A percentile compares a stretch with the other conserved stretches of the same genome.
Conservation (phyloP, 148 eudicot genomes). For the Pouteria glomerata region DNA sequence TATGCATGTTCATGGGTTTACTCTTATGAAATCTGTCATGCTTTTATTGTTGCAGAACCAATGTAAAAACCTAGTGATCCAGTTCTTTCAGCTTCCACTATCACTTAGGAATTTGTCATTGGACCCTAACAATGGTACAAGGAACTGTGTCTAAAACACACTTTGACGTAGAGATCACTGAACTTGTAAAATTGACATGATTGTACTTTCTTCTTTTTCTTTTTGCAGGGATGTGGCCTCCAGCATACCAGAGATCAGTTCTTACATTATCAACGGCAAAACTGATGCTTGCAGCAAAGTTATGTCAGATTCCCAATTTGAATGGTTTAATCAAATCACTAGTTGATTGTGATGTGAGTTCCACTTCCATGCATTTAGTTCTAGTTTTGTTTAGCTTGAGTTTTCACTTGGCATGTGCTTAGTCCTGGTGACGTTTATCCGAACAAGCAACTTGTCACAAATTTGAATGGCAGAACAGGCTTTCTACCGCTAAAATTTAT, state of each 20-base stretch:
- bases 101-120: conserved; percentile 63
- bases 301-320: conserved; percentile 60
- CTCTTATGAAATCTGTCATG: not conserved
- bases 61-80: conserved; percentile 40
- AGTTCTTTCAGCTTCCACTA: conserved; percentile 81
- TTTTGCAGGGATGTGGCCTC: conserved; percentile 53
- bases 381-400: not conserved
- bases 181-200: not conserved
- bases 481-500: too few species aligned
- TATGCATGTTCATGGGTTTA: too few species aligned
- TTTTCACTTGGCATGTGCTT: not conserved
- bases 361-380: too few species aligned
- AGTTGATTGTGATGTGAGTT: conserved; percentile 57
- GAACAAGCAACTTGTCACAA: too few species aligned
- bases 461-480: too few species aligned
- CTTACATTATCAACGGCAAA: conserved; percentile 71
- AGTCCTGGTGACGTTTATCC: not conserved
- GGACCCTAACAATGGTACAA: conserved; percentile 56
- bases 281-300: conserved; percentile 75
- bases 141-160: not conserved
- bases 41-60: conserved; percentile 43
- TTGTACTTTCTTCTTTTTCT: too few species aligned
- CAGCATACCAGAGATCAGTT: conserved; percentile 68
- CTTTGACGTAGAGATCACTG: not conserved
- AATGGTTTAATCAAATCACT: conserved; percentile 45